phyloP scores from a whole-genome alignment of 345 rosid species.

The Jatropha curcas region DNA sequence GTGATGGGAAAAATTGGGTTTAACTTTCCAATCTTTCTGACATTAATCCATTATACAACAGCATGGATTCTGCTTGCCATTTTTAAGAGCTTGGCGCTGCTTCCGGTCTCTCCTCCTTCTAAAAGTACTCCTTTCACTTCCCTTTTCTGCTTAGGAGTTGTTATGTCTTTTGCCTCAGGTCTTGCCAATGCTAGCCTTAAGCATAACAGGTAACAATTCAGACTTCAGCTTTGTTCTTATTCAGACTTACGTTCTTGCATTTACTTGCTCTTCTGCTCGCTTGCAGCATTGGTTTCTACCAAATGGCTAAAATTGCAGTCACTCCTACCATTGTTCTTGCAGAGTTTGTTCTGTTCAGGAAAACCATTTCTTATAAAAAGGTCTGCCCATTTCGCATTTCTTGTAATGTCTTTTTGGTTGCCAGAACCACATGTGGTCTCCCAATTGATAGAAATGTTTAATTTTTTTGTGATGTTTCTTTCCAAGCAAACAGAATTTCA shows the following conservation, averaged over 20 bases:
- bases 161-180: constrained; percentile 96
- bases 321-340: constrained; percentile 91
- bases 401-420: no score
- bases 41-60: constrained; percentile 70
- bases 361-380: constrained; percentile 66
- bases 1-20: constrained; percentile 88
- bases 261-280: constrained; percentile 21
- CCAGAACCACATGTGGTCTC: no score
- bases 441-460: no score
- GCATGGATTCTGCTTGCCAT: constrained; percentile 88
- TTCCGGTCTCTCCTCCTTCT: constrained; percentile 84
- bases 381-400: constrained; percentile 25
- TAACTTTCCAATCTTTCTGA: constrained; percentile 79
- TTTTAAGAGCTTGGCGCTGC: constrained; percentile 62
- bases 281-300: constrained; percentile 92
- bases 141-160: constrained; percentile 69
- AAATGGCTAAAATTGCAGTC: constrained; percentile 96
- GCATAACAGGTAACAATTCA: constrained; percentile 60
- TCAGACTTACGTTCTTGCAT: neutral
- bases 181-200: constrained; percentile 92
- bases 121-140: constrained; percentile 85
- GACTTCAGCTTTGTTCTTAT: neutral
- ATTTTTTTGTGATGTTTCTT: no score
- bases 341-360: constrained; percentile 67
- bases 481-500: neutral